Evolutionary conservation across 2,329 filamentous ascomycete genomes (phyloP).

Genomic region (Berkeleyomyces basicola): DNA sequence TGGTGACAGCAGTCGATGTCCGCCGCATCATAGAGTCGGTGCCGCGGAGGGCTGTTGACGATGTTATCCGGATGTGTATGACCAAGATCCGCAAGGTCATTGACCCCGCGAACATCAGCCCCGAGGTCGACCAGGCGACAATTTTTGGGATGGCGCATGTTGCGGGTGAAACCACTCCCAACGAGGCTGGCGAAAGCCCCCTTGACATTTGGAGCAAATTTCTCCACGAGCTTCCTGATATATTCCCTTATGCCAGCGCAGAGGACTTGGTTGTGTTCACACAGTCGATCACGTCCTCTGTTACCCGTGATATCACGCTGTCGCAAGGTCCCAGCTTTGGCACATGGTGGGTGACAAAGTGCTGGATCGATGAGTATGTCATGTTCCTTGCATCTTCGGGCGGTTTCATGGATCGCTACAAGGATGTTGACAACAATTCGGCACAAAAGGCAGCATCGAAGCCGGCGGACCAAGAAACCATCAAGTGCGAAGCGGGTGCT

Average conservation of each 20-base stretch:
- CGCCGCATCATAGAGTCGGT: slow-evolving; percentile 48
- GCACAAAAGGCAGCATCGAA: background rate
- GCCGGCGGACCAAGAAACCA: background rate
- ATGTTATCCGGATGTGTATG: slow-evolving; percentile 45
- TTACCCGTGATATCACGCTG: slow-evolving; percentile 68
- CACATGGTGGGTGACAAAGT: slow-evolving; percentile 92
- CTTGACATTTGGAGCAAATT: slow-evolving; percentile 67
- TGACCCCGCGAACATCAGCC: slow-evolving; percentile 48
- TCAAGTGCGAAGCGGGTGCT: background rate
- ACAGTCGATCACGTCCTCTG: slow-evolving; percentile 56
- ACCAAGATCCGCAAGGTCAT: slow-evolving; percentile 54
- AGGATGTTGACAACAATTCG: slow-evolving; percentile 19
- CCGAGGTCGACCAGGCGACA: slow-evolving; percentile 46
- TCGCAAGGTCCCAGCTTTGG: slow-evolving; percentile 64
- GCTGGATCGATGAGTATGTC: slow-evolving; percentile 90
- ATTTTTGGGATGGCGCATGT: slow-evolving; percentile 36
- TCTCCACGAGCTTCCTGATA: slow-evolving; percentile 47
- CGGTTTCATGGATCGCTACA: slow-evolving; percentile 56
- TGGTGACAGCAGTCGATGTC: slow-evolving; percentile 50
- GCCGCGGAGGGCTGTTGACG: slow-evolving; percentile 47
- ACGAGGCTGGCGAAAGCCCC: slow-evolving; percentile 33
- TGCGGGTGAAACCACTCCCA: background rate
- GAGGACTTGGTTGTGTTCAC: slow-evolving; percentile 62
- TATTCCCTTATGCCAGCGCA: slow-evolving; percentile 58
- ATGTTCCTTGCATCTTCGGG: slow-evolving; percentile 79